Evolutionary conservation across 2,329 filamentous ascomycete genomes (phyloP).

Genomic region (Monilinia fructicola): DNA sequence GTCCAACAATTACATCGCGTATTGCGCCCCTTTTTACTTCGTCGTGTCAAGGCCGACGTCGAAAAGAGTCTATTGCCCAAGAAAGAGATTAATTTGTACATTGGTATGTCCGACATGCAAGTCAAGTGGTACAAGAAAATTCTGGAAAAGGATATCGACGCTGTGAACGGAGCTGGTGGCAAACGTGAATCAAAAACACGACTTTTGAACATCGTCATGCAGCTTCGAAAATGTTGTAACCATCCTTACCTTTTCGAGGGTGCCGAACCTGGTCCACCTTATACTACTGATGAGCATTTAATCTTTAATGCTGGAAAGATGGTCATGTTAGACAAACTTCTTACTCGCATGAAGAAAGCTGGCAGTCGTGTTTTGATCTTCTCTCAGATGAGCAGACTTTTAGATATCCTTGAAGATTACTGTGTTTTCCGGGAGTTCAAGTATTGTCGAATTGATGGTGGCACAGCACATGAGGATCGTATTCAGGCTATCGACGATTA

Average conservation of each 20-base stretch:
- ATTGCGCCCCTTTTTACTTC: constrained; percentile 86
- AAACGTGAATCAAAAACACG: constrained; percentile 98
- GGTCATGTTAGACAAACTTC: constrained; percentile 90
- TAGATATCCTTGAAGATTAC: constrained; percentile 97
- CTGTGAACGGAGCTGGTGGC: constrained; percentile 92
- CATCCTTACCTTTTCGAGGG: constrained; percentile 98
- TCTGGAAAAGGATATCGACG: constrained; percentile 97
- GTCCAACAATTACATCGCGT: constrained; percentile 95
- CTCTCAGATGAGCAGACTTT: constrained; percentile 96
- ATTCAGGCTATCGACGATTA: constrained; percentile 98
- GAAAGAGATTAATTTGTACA: constrained; percentile 95
- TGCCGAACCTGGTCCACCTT: constrained; percentile 93
- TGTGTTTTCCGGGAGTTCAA: constrained; percentile 93
- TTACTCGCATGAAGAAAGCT: constrained; percentile 78
- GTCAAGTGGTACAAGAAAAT: constrained; percentile 99
- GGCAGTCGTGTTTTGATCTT: constrained; percentile 97
- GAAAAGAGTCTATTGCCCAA: constrained; percentile 97
- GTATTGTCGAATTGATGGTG: constrained; percentile 96
- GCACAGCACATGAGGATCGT: constrained; percentile 95
- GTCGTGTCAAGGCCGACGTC: constrained; percentile 94
- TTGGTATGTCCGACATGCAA: constrained; percentile 99
- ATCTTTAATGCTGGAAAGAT: constrained; percentile 95
- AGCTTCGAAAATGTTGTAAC: constrained; percentile 97
- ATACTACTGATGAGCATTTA: constrained; percentile 96
- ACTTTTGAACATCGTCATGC: constrained; percentile 98